Conservation (phyloP, 306 rosid genomes). For the Morella rubra region DNA sequence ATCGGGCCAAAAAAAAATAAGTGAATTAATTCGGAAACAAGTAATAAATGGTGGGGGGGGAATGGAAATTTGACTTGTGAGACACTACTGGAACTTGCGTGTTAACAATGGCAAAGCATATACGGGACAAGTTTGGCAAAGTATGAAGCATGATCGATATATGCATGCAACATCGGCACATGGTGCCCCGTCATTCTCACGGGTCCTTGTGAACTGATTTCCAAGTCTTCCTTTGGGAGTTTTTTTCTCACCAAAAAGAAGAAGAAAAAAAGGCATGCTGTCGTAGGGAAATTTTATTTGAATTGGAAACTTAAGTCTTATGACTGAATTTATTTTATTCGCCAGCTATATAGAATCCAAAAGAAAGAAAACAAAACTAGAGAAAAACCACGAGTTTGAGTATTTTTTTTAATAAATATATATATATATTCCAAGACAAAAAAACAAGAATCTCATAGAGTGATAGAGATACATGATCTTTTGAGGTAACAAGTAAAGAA, state of each 20-base stretch:
- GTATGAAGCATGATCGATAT: conserved; percentile 26
- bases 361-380: not conserved
- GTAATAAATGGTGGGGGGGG: too few species aligned
- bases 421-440: not conserved
- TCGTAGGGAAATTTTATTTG: not conserved
- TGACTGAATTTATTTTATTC: too few species aligned
- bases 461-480: too few species aligned
- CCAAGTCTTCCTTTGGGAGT: not conserved
- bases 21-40: too few species aligned
- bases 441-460: not conserved
- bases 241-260: not conserved
- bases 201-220: not conserved
- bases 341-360: not conserved
- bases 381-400: not conserved
- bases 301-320: not conserved
- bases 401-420: not conserved
- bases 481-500: not conserved
- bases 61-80: not conserved
- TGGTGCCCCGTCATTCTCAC: conserved; percentile 35
- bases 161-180: conserved; percentile 5
- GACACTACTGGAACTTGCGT: conserved; percentile 20
- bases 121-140: conserved; percentile 19
- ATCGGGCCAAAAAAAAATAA: too few species aligned
- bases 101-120: conserved; percentile 21
- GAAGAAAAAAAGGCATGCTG: not conserved